Conservation (phyloP, 805 yeast genomes). For the Candida wancherniae region DNA sequence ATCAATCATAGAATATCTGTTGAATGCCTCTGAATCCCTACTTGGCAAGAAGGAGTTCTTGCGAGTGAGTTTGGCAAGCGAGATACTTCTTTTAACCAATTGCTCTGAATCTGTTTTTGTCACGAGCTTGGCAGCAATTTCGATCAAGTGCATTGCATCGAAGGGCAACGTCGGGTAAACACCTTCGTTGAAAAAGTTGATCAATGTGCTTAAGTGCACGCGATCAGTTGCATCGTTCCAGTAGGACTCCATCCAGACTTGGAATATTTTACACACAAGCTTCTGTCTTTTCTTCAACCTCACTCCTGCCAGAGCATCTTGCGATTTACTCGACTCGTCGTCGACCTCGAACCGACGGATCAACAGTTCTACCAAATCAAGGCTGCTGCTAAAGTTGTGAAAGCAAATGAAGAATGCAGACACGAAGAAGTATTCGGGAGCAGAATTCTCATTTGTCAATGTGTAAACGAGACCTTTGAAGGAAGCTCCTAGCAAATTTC, state of each 20-base stretch:
- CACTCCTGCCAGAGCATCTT: conserved; percentile 27
- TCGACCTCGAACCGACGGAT: conserved; percentile 19
- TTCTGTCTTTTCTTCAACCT: conserved; percentile 56
- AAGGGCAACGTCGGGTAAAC: conserved; percentile 57
- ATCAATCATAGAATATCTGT: conserved; percentile 48
- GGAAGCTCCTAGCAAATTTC: conserved; percentile 61
- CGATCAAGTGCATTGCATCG: conserved; percentile 59
- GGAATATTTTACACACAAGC: conserved; percentile 63
- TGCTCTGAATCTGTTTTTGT: conserved; percentile 37
- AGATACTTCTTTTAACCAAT: conserved; percentile 49
- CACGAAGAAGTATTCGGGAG: conserved; percentile 62
- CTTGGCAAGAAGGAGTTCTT: conserved; percentile 27
- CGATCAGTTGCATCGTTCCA: conserved; percentile 71
- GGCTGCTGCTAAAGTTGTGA: conserved; percentile 63
- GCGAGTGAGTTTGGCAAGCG: conserved; percentile 31
- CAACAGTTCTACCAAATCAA: conserved; percentile 58
- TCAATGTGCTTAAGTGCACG: conserved; percentile 57
- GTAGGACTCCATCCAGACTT: conserved; percentile 84
- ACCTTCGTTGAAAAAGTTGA: conserved; percentile 77
- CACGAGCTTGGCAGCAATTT: conserved; percentile 56
- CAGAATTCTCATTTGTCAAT: conserved; percentile 59
- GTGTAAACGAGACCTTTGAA: conserved; percentile 63
- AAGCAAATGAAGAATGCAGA: conserved; percentile 76
- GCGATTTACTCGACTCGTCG: conserved; percentile 30
- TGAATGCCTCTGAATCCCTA: conserved; percentile 20